Evolutionary conservation across 495 filamentous ascomycete species (phyloP), one percentile per base, ranked within the genome.

Genomic region (Aspergillus panamensis): DNA sequence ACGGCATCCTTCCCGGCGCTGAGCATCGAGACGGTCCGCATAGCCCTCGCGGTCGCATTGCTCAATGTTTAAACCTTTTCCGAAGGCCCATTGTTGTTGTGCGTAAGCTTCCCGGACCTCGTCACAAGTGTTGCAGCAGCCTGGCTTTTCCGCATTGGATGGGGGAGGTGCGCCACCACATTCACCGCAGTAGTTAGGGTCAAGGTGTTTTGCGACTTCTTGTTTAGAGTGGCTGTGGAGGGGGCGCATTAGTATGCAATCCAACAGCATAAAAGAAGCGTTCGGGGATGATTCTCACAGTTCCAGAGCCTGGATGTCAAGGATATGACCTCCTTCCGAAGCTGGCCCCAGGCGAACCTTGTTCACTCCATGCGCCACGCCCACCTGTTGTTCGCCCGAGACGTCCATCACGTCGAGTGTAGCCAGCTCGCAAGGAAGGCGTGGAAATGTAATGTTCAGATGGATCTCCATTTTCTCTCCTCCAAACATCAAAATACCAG

Each of bases 371-470:
- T 97, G 93, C 66, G 87, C 84, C 53, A 98, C 89, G 42, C 94
- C 95, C 49, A 87, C 86, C 68, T 98, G 94, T 68, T 96, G 88
- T 70, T 98, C 94, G 42, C 94, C 94, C 13, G 90, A 95, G 10
- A 98, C 92, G 73, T 98, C 94, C 94, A 98, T 97, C 37, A 98
- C 93, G 69, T 98, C 94, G 61, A 98, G 84, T 14, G 94, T 97
- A 51, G 97, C 75, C 48, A 98, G 85, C 72, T 97, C 92, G 77
- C 94, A 98, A 32, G 94, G 94, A 31, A 98, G 79, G 32, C 86
- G 86, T 6, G 95, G 94, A 73, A 98, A 98, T 17, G 90, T 93
- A 62, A 98, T 90, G 79, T 98, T 98, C 76, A 98, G 82, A 71
- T 96, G 91, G 59, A 98, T 98, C 65, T 97, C 94, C 90, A 98